A percentile compares a stretch with the other conserved stretches of the same genome.
phyloP scores from a whole-genome alignment of 805 yeast species.

The Wickerhamiella lipophila region DNA sequence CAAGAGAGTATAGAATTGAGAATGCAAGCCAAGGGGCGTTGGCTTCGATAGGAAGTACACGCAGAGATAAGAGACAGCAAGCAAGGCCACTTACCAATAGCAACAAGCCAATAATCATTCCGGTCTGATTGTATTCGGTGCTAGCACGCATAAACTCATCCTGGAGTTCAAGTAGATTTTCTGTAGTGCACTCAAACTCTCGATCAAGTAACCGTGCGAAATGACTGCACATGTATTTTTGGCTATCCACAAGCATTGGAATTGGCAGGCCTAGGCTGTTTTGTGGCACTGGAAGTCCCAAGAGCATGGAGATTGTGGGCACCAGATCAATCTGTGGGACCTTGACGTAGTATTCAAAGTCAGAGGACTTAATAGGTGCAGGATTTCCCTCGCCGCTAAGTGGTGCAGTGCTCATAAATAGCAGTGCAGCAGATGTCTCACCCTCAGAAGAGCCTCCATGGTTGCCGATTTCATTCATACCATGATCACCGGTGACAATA shows the following conservation, averaged over 20 bases:
- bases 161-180: constrained; percentile 32
- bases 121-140: constrained; percentile 53
- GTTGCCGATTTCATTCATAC: constrained; percentile 90
- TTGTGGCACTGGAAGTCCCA: constrained; percentile 56
- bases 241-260: constrained; percentile 36
- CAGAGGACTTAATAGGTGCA: constrained; percentile 27
- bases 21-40: neutral
- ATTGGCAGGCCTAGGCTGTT: constrained; percentile 66
- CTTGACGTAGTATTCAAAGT: constrained; percentile 39
- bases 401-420: constrained; percentile 40
- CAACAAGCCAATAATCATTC: constrained; percentile 35
- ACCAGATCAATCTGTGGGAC: constrained; percentile 63
- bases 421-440: constrained; percentile 79
- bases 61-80: constrained; percentile 15
- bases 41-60: constrained; percentile 1
- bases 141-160: constrained; percentile 31
- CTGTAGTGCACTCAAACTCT: constrained; percentile 11
- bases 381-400: constrained; percentile 13
- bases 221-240: constrained; percentile 21
- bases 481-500: constrained; percentile 83
- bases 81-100: constrained; percentile 26
- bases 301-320: constrained; percentile 49
- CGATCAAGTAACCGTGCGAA: constrained; percentile 7
- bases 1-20: constrained; percentile 33
- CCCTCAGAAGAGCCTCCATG: constrained; percentile 94